A percentile compares a stretch with the other conserved stretches of the same genome.
These are phyloP conservation scores for Martensiomyces pterosporus DNA, from an alignment of 192 early-diverging fungal species.

Conservation along the genomic window DNA sequence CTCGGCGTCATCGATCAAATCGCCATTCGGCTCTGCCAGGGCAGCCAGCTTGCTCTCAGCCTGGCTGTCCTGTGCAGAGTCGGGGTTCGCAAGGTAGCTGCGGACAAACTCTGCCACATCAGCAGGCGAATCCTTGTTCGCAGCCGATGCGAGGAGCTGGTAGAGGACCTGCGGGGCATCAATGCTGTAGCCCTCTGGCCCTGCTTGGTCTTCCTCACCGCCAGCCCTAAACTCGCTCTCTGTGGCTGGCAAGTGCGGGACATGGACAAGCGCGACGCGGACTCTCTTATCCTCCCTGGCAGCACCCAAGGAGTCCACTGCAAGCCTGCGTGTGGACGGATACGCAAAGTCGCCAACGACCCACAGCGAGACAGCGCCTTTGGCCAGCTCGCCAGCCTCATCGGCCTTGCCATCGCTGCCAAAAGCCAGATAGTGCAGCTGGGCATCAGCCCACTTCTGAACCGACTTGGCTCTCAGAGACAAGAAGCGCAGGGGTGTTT, in stretches of 20 bases:
- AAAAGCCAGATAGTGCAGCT: conserved; percentile 18
- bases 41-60: conserved; percentile 2
- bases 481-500: conserved; percentile 32
- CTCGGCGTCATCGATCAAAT: conserved; percentile 20
- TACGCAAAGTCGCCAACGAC: conserved; percentile 56
- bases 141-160: conserved; percentile 18
- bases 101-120: conserved; percentile 12
- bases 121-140: neutral
- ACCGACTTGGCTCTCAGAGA: conserved; percentile 7
- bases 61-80: neutral
- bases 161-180: conserved; percentile 33
- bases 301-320: conserved; percentile 49
- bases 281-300: conserved; percentile 18
- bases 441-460: conserved; percentile 19
- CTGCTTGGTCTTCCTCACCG: conserved; percentile 18
- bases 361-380: conserved; percentile 46
- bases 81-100: neutral
- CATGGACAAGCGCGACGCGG: conserved; percentile 35
- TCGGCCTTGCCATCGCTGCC: neutral
- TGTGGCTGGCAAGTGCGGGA: neutral
- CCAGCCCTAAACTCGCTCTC: conserved; percentile 3
- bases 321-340: conserved; percentile 50
- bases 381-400: neutral
- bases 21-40: conserved; percentile 1
- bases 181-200: conserved; percentile 12